Base-by-base conservation (phyloP, 164 flowering plant genomes). In the Tetracentron sinense region DNA sequence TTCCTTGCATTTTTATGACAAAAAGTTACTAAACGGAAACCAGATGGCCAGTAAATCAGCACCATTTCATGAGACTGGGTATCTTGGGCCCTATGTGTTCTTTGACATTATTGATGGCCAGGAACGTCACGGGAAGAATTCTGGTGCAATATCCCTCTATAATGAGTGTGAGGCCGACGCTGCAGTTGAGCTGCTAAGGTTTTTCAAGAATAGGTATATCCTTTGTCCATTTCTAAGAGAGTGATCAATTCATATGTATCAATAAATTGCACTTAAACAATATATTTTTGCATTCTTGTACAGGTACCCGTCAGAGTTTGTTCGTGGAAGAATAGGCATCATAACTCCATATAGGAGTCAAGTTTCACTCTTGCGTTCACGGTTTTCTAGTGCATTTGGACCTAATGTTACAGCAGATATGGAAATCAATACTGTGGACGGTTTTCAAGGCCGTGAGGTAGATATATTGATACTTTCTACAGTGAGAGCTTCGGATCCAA, bases 361-460 rank as follows among this genome's bases (percentile, higher is more conserved):
- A 69, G 82, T 92, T 44, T 81, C 89, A n/a, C 75, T 87, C 23
- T 70, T 95, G 69, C 96, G 97, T 25, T 79, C 94, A 47, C 79
- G 96, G 42, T 82, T 95, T 71, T 77, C 83, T 49, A 70, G 66
- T 77, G 87, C 85, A 56, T 87, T 95, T 79, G 96, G 96, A 49
- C 75, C 96, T 54, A 73, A 81, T 61, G 68, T 73, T 61, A 65
- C 72, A 47, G 81, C 82, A 47, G 94, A 88, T 49, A 81, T 92
- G 74, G 97, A 95, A 61, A 84, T 95, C 48, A 95, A 95, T 64
- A 95, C 99, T 22, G 94, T 95, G 30, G 99, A 95, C 77, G 99
- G 97, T 56, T 95, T 89, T 72, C 99, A 95, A 81, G 99, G 99
- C 29, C 87, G 97, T 30, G 99, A 95, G 69, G 94, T 92, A 58